A percentile compares a stretch with the other conserved stretches of the same genome.
These are phyloP conservation scores for Pseudogymnoascus sp. DNA, from an alignment of 2,329 filamentous ascomycete species.

Conservation along the genomic window DNA sequence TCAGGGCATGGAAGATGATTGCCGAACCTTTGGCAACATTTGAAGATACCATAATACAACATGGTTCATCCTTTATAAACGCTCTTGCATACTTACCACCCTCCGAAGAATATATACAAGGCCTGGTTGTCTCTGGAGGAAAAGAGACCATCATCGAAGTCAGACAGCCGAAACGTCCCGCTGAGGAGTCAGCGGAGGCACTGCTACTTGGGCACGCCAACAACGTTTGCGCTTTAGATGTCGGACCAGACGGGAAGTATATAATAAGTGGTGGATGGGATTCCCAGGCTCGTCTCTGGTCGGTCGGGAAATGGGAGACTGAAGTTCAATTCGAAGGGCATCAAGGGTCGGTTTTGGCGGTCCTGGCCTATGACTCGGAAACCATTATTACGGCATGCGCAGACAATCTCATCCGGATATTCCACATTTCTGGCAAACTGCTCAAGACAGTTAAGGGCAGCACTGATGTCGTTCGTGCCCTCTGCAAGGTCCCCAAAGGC, in stretches of 20 bases:
- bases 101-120: slow-evolving; percentile 57
- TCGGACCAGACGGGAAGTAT: slow-evolving; percentile 62
- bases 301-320: slow-evolving; percentile 75
- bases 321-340: slow-evolving; percentile 68
- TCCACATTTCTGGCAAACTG: slow-evolving; percentile 58
- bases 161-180: slow-evolving; percentile 58
- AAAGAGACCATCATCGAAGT: slow-evolving; percentile 92
- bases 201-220: slow-evolving; percentile 78
- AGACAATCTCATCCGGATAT: slow-evolving; percentile 83
- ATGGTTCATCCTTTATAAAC: slow-evolving; percentile 83
- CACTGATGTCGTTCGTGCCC: slow-evolving; percentile 77
- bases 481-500: slow-evolving; percentile 69
- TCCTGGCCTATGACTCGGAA: slow-evolving; percentile 71
- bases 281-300: slow-evolving; percentile 78
- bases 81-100: slow-evolving; percentile 70
- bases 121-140: slow-evolving; percentile 79
- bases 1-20: slow-evolving; percentile 73
- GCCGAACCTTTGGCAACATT: slow-evolving; percentile 61
- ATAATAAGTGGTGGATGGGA: slow-evolving; percentile 95
- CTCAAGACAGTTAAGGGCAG: slow-evolving; percentile 61
- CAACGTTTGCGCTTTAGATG: slow-evolving; percentile 84
- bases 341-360: slow-evolving; percentile 81
- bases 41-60: slow-evolving; percentile 69
- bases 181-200: slow-evolving; percentile 73
- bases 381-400: slow-evolving; percentile 88